Percentiles rank a stretch among this genome's conserved stretches.
Evolutionary conservation across 768 basidiomycete genomes (phyloP).

Genomic region (Amanita rubescens): DNA sequence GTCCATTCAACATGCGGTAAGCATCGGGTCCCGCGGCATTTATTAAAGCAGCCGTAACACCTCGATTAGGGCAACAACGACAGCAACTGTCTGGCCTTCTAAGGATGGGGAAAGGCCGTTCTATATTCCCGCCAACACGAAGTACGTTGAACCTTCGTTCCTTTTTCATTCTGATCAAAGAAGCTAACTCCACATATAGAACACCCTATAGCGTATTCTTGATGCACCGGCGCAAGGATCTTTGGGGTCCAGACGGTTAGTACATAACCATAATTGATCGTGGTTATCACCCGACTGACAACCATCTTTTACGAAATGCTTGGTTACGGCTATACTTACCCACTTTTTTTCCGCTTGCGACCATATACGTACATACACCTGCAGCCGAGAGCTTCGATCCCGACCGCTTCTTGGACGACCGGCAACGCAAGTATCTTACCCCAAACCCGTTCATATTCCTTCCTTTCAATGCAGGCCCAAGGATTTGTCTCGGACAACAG

Average conservation of each 20-base stretch:
- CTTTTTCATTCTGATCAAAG: neutral
- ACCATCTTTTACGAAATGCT: neutral
- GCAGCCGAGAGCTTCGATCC: slow-evolving; percentile 53
- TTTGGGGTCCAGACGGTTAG: slow-evolving; percentile 56
- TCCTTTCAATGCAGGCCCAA: slow-evolving; percentile 62
- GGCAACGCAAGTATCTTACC: slow-evolving; percentile 43
- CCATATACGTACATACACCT: neutral
- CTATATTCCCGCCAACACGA: slow-evolving; percentile 29
- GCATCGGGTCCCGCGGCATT: neutral
- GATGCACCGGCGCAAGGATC: slow-evolving; percentile 37
- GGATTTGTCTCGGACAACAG: slow-evolving; percentile 49
- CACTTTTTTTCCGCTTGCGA: neutral
- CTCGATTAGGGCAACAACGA: slow-evolving; percentile 15
- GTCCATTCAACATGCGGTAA: slow-evolving; percentile 24
- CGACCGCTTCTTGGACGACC: slow-evolving; percentile 55
- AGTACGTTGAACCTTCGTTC: slow-evolving; percentile 12
- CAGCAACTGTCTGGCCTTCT: slow-evolving; percentile 23
- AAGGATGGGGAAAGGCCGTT: slow-evolving; percentile 22
- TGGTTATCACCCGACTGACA: neutral
- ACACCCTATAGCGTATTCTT: slow-evolving; percentile 25
- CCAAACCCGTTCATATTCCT: slow-evolving; percentile 64
- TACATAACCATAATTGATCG: neutral
- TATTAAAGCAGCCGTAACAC: neutral
- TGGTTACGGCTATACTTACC: too few species aligned
- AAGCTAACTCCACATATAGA: neutral